A percentile compares a stretch with the other conserved stretches of the same genome.
Evolutionary conservation across 2,329 filamentous ascomycete genomes (phyloP).

Genomic region (Chalara sp.): DNA sequence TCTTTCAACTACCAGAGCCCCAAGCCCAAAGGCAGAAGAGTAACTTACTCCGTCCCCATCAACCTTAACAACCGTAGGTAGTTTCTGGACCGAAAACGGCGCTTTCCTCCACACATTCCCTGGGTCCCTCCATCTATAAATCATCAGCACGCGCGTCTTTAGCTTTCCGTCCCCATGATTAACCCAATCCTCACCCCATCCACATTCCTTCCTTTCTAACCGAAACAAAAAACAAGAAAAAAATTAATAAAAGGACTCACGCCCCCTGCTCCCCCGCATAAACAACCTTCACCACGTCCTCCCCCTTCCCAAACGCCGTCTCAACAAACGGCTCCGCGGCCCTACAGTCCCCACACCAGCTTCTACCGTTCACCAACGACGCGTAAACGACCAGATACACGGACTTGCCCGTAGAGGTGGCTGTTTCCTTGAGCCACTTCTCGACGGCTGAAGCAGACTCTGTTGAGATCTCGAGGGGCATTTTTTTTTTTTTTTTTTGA

Average conservation of each 20-base stretch:
- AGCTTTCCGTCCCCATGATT: not conserved
- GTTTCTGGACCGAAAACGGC: not conserved
- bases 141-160: not conserved
- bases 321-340: not conserved
- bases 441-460: not conserved
- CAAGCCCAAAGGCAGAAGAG: not conserved
- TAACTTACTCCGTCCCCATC: not conserved
- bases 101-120: not conserved
- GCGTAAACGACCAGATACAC: not conserved
- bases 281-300: not conserved
- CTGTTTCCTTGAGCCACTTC: not conserved
- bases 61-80: not conserved
- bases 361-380: not conserved
- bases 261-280: not conserved
- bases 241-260: not conserved
- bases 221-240: not conserved
- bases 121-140: not conserved
- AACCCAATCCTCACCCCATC: too few species aligned
- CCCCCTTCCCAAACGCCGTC: not conserved
- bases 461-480: not conserved
- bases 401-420: not conserved
- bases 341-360: not conserved
- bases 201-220: not conserved
- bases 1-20: not conserved
- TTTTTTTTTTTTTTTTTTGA: not conserved